phyloP scores from a whole-genome alignment of 1,139 yeast genomes.

The Geotrichum reessii region DNA sequence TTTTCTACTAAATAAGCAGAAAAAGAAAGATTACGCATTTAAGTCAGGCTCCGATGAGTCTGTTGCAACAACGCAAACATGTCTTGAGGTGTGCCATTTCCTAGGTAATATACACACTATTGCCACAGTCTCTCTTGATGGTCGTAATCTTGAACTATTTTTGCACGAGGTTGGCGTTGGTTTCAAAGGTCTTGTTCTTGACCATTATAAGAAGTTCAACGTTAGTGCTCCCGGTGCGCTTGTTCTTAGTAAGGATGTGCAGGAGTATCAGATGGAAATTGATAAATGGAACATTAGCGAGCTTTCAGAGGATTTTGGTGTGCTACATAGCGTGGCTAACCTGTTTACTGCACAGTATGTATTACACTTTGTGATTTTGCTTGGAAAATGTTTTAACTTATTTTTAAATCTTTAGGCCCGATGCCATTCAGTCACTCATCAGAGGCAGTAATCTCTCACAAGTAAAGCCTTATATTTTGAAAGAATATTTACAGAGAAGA shows the following conservation, averaged over 20 bases:
- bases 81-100: constrained; percentile 56
- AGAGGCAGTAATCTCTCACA: constrained; percentile 74
- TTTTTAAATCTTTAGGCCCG: constrained; percentile 38
- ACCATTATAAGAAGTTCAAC: constrained; percentile 69
- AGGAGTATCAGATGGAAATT: constrained; percentile 66
- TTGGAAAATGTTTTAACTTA: background rate
- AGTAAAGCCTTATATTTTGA: constrained; percentile 59
- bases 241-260: constrained; percentile 77
- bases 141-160: constrained; percentile 49
- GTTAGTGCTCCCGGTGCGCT: constrained; percentile 82
- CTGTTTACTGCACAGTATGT: constrained; percentile 56
- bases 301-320: constrained; percentile 61
- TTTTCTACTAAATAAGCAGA: constrained; percentile 52
- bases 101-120: constrained; percentile 40
- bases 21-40: constrained; percentile 54
- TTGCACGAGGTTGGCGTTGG: constrained; percentile 56
- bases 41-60: constrained; percentile 36
- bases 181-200: constrained; percentile 55
- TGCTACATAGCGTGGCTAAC: constrained; percentile 77
- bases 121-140: constrained; percentile 41
- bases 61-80: constrained; percentile 45
- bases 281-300: constrained; percentile 65
- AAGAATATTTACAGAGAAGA: constrained; percentile 66
- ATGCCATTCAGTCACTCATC: constrained; percentile 67
- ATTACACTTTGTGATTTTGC: constrained; percentile 26